phyloP scores from a whole-genome alignment of 1,139 yeast genomes.

The Williopsis jadinii region DNA sequence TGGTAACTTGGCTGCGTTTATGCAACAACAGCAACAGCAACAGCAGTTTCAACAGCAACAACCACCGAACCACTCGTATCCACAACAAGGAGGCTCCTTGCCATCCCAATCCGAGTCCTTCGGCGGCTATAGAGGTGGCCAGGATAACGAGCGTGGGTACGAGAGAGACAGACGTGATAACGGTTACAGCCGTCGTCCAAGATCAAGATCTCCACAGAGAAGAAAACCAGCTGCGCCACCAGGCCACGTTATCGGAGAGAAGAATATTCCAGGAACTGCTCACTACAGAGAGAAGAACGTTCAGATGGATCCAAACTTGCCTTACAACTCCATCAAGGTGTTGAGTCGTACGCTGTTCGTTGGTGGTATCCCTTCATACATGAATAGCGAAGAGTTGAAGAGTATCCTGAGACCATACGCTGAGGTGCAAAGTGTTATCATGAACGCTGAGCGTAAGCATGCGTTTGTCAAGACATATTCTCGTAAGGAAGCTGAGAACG shows the following conservation, averaged over 20 bases:
- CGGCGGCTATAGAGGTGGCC: constrained; percentile 13
- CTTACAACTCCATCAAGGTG: constrained; percentile 77
- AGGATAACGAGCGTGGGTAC: constrained; percentile 13
- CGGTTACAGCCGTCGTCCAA: constrained; percentile 22
- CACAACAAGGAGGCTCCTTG: constrained; percentile 1
- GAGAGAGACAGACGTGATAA: constrained; percentile 14
- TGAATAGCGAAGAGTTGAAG: constrained; percentile 69
- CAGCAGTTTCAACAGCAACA: constrained; percentile 7
- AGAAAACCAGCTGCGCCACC: constrained; percentile 16
- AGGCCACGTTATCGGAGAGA: constrained; percentile 44
- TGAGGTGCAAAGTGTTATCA: constrained; percentile 87
- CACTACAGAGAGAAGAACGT: constrained; percentile 70
- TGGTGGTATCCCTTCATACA: constrained; percentile 84
- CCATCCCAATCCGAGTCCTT: constrained; percentile 9
- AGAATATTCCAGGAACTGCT: constrained; percentile 60
- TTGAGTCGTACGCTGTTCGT: constrained; percentile 84
- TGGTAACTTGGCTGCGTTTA: constrained; percentile 23
- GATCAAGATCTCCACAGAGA: constrained; percentile 24
- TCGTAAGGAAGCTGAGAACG: constrained; percentile 87
- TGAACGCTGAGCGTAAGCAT: constrained; percentile 85
- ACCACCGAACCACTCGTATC: constrained; percentile 8
- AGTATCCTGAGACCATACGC: constrained; percentile 76
- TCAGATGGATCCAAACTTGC: constrained; percentile 61
- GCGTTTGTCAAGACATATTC: constrained; percentile 96
- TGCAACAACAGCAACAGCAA: constrained; percentile 14